Percentiles rank a stretch among this genome's conserved stretches.
These are phyloP conservation scores for Boletus tylopilopsis DNA, from an alignment of 768 basidiomycete species.

Conservation along the genomic window DNA sequence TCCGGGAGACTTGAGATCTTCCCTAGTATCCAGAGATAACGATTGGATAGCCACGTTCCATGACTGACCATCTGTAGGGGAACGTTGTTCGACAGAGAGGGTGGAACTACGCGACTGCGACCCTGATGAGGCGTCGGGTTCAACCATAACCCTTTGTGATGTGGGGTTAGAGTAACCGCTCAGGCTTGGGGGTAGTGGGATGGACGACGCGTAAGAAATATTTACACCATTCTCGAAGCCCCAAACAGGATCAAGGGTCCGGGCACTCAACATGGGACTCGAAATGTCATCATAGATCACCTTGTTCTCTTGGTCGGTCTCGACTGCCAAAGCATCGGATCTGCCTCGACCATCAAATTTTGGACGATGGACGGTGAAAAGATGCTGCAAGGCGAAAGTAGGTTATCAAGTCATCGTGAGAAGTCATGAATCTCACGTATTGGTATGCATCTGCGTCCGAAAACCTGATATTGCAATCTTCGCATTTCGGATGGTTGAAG, in stretches of 20 bases:
- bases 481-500: slow-evolving; percentile 43
- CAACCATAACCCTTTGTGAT: slow-evolving; percentile 23
- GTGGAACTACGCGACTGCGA: slow-evolving; percentile 30
- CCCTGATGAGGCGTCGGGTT: slow-evolving; percentile 9
- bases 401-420: neutral
- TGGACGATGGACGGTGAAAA: slow-evolving; percentile 28
- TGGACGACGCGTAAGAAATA: slow-evolving; percentile 26
- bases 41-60: slow-evolving; percentile 10
- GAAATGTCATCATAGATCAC: neutral
- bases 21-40: slow-evolving; percentile 2
- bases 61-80: slow-evolving; percentile 17
- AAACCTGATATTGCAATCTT: slow-evolving; percentile 41
- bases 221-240: slow-evolving; percentile 17
- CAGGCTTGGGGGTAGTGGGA: slow-evolving; percentile 29
- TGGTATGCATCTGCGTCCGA: slow-evolving; percentile 35
- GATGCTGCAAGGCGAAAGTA: slow-evolving; percentile 16
- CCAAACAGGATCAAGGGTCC: slow-evolving; percentile 20
- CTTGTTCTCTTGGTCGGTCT: slow-evolving; percentile 1
- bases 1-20: slow-evolving; percentile 15
- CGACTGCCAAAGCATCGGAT: neutral
- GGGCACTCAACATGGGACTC: slow-evolving; percentile 9
- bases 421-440: slow-evolving; percentile 27
- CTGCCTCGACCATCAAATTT: slow-evolving; percentile 7
- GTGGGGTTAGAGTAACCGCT: slow-evolving; percentile 30
- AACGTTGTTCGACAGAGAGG: slow-evolving; percentile 28